Evolutionary conservation across 1,284 basidiomycete species (phyloP), one percentile per base, ranked within the genome.

Genomic region (Xanthoconium separans): DNA sequence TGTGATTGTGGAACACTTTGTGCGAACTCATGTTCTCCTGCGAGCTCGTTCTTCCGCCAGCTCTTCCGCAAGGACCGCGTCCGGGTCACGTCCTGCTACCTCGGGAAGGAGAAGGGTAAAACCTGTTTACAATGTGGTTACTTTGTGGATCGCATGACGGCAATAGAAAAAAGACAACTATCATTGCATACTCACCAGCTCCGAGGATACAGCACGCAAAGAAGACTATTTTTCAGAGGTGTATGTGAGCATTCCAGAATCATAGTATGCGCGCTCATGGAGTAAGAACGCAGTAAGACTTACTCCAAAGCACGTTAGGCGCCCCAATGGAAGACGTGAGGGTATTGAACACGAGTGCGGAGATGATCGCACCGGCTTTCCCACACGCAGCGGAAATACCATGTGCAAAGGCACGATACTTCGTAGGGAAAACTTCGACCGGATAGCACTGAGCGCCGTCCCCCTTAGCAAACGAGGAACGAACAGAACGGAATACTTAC

Each of bases 371-470:
- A 41, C 91, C 91, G 4, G 78, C 76, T 72, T 93, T 94, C 36
- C 89, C 89, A 13, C 77, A 78, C 0, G 89, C 91, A 20, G 91
- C 91, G 2, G 84, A 87, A 53, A 91, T 80, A 55, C 92, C 91
- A 70, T 93, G 91, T 7, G 88, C 89, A 51, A 84, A 85, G 7
- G 87, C 88, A 50, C 85, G 79, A 75, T 87, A 92, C 33, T 88
- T 79, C 2, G 93, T 94, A 2, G 93, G 92, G 83, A 94, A 95
- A n/a, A 87, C 83, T 74, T 93, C 89, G 9, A 85, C 87, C n/a
- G 91, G 90, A 65, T 84, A 85, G 63, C 79, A 80, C 79, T 81
- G 54, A 8, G 24, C 20, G 29, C 11, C 51, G n/a, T 44, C 7
- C 7, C 8, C 13, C 10, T 63, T 33, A 61, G 52, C 20, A 8